Percentiles rank a stretch among this genome's conserved stretches.
Evolutionary conservation across 176 grass and related monocot species (phyloP).

Genomic region (Raddia guianensis): DNA sequence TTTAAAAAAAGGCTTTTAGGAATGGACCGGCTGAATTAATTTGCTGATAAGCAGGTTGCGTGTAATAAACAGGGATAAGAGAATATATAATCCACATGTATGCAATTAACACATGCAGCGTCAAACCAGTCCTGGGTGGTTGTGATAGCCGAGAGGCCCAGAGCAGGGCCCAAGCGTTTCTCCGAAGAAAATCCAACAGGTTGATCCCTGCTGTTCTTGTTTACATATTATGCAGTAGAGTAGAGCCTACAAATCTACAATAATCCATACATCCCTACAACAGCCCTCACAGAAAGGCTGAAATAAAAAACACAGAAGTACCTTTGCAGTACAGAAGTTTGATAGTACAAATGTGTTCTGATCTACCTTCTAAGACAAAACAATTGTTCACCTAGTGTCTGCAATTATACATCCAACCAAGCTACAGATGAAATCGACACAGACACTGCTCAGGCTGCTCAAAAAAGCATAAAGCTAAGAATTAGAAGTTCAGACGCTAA

Average conservation of each 20-base stretch:
- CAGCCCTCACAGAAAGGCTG: not conserved
- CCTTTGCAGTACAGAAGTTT: conserved; percentile 47
- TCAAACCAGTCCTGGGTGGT: not conserved
- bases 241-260: no score
- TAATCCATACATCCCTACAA: not conserved
- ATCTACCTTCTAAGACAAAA: conserved; percentile 40
- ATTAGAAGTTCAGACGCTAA: not conserved
- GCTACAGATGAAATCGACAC: conserved; percentile 8
- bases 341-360: conserved; percentile 29
- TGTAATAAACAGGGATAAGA: no score
- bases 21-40: no score
- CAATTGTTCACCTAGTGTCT: conserved; percentile 16
- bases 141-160: not conserved
- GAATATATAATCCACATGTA: conserved; percentile 4
- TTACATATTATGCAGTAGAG: not conserved
- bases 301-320: conserved; percentile 2
- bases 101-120: not conserved
- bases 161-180: not conserved
- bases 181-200: not conserved
- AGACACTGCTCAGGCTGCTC: conserved; percentile 24
- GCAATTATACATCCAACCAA: conserved; percentile 24
- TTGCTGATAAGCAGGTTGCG: no score
- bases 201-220: not conserved
- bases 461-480: conserved; percentile 38
- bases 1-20: no score